Conservation (phyloP, 2,329 filamentous ascomycete species). For the Cephalotrichum gorgonifer region DNA sequence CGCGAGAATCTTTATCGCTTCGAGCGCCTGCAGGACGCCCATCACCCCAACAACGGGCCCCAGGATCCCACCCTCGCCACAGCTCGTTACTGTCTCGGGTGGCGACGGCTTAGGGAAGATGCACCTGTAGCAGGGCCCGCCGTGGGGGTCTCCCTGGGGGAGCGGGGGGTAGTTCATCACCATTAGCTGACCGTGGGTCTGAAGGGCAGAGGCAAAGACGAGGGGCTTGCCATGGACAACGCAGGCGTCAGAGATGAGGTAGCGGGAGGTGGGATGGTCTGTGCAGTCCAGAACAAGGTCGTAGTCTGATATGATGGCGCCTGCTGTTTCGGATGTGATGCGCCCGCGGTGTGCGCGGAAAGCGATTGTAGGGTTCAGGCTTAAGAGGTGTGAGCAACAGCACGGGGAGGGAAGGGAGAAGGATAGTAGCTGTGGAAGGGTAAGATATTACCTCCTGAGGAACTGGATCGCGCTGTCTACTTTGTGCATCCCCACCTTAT, state of each 20-base stretch:
- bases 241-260: constrained; percentile 84
- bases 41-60: constrained; percentile 89
- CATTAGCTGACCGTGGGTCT: constrained; percentile 82
- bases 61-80: constrained; percentile 85
- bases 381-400: constrained; percentile 17
- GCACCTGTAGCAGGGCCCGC: constrained; percentile 87
- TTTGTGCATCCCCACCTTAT: constrained; percentile 64
- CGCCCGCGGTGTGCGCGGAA: constrained; percentile 55
- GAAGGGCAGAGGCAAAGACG: constrained; percentile 80
- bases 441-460: constrained; percentile 35
- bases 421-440: not conserved
- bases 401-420: not conserved
- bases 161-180: constrained; percentile 73
- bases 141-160: constrained; percentile 39
- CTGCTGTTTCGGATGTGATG: constrained; percentile 59
- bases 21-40: constrained; percentile 84
- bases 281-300: constrained; percentile 90
- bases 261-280: constrained; percentile 83
- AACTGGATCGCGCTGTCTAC: constrained; percentile 64
- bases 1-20: constrained; percentile 75
- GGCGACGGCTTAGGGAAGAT: constrained; percentile 85
- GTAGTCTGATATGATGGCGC: constrained; percentile 56
- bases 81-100: constrained; percentile 70
- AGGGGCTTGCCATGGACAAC: constrained; percentile 70
- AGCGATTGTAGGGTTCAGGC: constrained; percentile 60